Conservation (phyloP, 140 eudicot genomes). For the Senecio squalidus region DNA sequence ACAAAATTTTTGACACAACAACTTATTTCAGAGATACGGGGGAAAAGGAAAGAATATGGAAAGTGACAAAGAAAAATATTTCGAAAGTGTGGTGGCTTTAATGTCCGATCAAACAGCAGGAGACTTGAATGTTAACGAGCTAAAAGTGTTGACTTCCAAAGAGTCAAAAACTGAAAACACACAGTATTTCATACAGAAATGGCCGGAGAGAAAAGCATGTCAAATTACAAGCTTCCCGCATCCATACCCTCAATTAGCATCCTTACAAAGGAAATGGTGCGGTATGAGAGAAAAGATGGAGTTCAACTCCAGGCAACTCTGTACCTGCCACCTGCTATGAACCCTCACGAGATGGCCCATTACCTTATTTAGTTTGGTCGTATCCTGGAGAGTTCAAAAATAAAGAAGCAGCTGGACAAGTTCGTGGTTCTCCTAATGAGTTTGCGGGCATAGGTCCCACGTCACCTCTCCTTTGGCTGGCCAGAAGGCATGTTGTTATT, state of each 20-base stretch:
- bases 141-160: constrained; percentile 72
- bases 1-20: constrained; percentile 38
- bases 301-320: constrained; percentile 90
- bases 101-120: constrained; percentile 81
- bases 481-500: constrained; percentile 50
- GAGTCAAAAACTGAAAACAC: constrained; percentile 96
- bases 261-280: constrained; percentile 85
- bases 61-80: constrained; percentile 87
- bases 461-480: constrained; percentile 89
- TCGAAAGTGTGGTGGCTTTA: constrained; percentile 73
- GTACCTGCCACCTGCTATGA: constrained; percentile 94
- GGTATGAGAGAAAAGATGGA: constrained; percentile 79
- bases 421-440: constrained; percentile 95
- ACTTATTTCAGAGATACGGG: constrained; percentile 65
- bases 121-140: constrained; percentile 43
- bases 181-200: constrained; percentile 66
- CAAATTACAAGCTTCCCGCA: constrained; percentile 85
- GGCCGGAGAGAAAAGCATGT: constrained; percentile 68
- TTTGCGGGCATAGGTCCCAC: constrained; percentile 94
- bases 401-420: constrained; percentile 95
- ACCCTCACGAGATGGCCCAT: constrained; percentile 77
- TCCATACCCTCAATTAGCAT: constrained; percentile 91
- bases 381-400: constrained; percentile 96
- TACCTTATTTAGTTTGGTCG: constrained; percentile 93
- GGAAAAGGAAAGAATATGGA: constrained; percentile 88